Evolutionary conservation across 2,329 filamentous ascomycete genomes (phyloP).

Genomic region (Xylariaceae sp.): DNA sequence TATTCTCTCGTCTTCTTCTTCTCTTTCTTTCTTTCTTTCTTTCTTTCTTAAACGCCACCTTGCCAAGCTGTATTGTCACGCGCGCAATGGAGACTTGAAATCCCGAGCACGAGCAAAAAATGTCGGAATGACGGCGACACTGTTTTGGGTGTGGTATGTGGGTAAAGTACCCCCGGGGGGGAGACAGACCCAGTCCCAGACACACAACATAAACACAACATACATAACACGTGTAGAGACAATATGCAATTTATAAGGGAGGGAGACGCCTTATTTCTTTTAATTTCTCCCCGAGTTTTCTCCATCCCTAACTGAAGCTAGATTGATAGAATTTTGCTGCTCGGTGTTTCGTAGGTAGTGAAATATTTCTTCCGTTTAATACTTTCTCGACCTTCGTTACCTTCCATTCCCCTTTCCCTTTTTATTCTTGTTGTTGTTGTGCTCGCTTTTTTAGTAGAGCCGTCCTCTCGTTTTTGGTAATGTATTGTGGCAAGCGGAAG

Average conservation of each 20-base stretch:
- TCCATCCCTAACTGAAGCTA: no score
- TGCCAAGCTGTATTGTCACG: no score
- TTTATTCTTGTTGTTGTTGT: slow-evolving; percentile 11
- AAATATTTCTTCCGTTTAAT: not conserved
- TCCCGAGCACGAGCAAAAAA: not conserved
- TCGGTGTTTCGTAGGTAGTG: not conserved
- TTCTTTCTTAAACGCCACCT: no score
- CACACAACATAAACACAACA: not conserved
- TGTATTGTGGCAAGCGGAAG: slow-evolving; percentile 4
- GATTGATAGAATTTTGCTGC: no score
- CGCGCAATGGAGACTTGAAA: slow-evolving; percentile 4
- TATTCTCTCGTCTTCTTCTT: no score
- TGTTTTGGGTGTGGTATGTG: slow-evolving; percentile 11
- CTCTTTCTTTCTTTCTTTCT: no score
- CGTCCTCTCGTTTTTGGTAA: slow-evolving; percentile 23
- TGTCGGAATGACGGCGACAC: not conserved
- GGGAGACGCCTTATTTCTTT: no score
- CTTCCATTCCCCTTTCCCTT: slow-evolving; percentile 6
- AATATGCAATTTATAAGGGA: not conserved
- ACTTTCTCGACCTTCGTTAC: slow-evolving; percentile 6
- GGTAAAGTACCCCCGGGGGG: not conserved
- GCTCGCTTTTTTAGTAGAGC: slow-evolving; percentile 19
- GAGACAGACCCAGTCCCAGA: not conserved
- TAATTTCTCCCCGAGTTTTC: no score
- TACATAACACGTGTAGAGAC: not conserved